Conservation (phyloP, 257 asterid species). For the Orobanche coerulescens region DNA sequence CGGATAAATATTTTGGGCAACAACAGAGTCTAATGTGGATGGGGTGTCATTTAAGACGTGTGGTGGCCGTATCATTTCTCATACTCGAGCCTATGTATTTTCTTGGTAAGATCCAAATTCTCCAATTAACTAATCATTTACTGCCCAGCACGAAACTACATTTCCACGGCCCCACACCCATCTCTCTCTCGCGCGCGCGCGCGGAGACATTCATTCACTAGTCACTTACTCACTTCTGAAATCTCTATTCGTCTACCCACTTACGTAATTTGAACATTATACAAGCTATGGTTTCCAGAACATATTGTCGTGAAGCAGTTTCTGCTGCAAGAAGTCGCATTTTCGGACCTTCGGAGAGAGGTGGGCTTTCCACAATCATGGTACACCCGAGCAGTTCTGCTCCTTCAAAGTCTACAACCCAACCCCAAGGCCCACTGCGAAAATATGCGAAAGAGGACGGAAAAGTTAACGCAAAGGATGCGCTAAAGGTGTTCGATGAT, state of each 20-base stretch:
- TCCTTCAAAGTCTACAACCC: slow-evolving; percentile 2
- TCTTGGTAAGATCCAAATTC: too few relatives aligned
- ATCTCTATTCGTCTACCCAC: background rate
- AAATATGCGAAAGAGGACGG: slow-evolving; percentile 20
- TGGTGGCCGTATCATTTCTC: too few relatives aligned
- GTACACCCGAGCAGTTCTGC: slow-evolving; percentile 11
- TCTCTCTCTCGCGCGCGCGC: too few relatives aligned
- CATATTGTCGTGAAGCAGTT: slow-evolving; percentile 26
- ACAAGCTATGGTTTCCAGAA: slow-evolving; percentile 33
- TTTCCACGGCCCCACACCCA: too few relatives aligned
- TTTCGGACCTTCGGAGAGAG: slow-evolving; percentile 21
- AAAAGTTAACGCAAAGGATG: slow-evolving; percentile 23
- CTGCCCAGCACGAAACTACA: too few relatives aligned
- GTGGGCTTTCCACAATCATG: slow-evolving; percentile 28
- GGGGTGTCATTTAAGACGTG: too few relatives aligned
- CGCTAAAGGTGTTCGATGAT: slow-evolving; percentile 30
- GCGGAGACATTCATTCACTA: too few relatives aligned
- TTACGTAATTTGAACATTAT: background rate
- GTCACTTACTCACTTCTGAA: background rate
- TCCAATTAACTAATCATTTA: too few relatives aligned
- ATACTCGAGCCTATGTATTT: too few relatives aligned
- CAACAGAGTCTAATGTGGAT: too few relatives aligned
- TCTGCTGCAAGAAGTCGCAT: slow-evolving; percentile 21
- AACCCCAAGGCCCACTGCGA: slow-evolving; percentile 17
- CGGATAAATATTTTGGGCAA: too few relatives aligned